These are phyloP conservation scores for Taphrina sp. DNA, from an alignment of 1,139 yeast species.

Conservation along the genomic window DNA sequence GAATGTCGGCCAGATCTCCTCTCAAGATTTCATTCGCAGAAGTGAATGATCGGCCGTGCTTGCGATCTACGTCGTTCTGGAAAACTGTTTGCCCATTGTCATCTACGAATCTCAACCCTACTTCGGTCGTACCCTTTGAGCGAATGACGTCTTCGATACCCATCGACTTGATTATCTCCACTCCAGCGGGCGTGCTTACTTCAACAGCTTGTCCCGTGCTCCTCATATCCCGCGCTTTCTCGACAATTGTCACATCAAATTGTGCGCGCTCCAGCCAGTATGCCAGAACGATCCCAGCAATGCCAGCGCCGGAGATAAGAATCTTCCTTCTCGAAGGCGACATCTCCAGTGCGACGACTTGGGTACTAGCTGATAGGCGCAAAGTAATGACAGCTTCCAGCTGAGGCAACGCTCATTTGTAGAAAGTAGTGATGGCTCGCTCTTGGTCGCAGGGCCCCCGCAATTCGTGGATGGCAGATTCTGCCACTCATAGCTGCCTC, in stretches of 20 bases:
- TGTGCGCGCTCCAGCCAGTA: constrained; percentile 8
- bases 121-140: constrained; percentile 4
- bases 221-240: background rate
- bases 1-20: constrained; percentile 1
- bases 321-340: constrained; percentile 7
- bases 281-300: constrained; percentile 13
- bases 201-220: constrained; percentile 15
- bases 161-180: constrained; percentile 1
- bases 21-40: constrained; percentile 18
- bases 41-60: constrained; percentile 10
- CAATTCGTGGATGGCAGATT: too few species aligned
- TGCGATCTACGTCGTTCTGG: background rate
- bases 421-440: too few species aligned
- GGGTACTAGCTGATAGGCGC: too few species aligned
- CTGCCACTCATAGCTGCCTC: too few species aligned
- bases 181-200: background rate
- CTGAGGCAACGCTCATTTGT: too few species aligned
- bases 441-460: too few species aligned
- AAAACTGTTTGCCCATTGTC: background rate
- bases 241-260: constrained; percentile 2
- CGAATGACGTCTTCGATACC: constrained; percentile 2
- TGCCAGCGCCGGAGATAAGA: constrained; percentile 24
- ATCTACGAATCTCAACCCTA: constrained; percentile 4
- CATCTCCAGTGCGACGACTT: too few species aligned
- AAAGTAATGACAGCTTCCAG: too few species aligned